phyloP scores from a whole-genome alignment of 345 rosid species.

The Litchi chinensis region DNA sequence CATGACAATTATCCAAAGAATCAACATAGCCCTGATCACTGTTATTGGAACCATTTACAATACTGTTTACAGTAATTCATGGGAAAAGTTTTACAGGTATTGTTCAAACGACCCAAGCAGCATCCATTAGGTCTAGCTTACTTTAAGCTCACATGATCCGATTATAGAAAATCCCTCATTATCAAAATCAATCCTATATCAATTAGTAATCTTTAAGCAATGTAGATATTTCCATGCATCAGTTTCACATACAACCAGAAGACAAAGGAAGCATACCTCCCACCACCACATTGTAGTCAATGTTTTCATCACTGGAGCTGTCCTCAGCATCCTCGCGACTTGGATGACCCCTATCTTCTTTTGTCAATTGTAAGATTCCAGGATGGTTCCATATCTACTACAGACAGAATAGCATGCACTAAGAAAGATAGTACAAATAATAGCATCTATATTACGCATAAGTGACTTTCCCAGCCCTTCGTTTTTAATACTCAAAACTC shows the following conservation, averaged over 20 bases:
- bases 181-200: slow-evolving; percentile 8
- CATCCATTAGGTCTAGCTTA: neutral
- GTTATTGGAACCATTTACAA: neutral
- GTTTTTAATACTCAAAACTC: neutral
- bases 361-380: slow-evolving; percentile 90
- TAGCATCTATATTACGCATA: neutral
- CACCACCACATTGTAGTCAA: slow-evolving; percentile 61
- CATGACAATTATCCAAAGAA: neutral
- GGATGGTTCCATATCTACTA: slow-evolving; percentile 99
- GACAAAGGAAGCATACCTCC: slow-evolving; percentile 62
- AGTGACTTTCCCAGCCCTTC: neutral
- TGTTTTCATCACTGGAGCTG: slow-evolving; percentile 93
- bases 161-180: neutral
- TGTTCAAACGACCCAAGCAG: neutral
- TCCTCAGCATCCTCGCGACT: slow-evolving; percentile 83
- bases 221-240: neutral
- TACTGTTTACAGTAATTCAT: neutral
- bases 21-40: neutral
- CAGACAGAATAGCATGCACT: slow-evolving; percentile 12
- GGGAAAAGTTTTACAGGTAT: neutral
- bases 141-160: neutral
- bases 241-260: neutral
- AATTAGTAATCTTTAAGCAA: neutral
- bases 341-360: slow-evolving; percentile 62
- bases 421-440: neutral